These are phyloP conservation scores for Nitzschia sp. DNA, from an alignment of 108 stramenopile species.

Conservation along the genomic window DNA sequence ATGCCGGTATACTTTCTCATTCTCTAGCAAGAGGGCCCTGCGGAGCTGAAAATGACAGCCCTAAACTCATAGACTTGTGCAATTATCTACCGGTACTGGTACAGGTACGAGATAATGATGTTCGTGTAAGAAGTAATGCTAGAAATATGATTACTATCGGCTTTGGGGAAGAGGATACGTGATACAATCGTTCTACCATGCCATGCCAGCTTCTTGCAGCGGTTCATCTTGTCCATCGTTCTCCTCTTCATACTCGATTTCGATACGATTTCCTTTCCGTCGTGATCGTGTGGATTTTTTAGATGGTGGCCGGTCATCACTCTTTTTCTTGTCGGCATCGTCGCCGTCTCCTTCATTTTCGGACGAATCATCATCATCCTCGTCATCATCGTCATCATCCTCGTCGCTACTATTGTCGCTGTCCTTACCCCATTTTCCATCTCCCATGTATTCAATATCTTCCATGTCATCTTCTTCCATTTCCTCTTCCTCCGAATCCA, in stretches of 20 bases:
- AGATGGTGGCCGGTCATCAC: slow-evolving; percentile 19
- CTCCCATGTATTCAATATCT: slow-evolving; percentile 71
- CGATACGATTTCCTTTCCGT: slow-evolving; percentile 61
- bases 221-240: slow-evolving; percentile 51
- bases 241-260: slow-evolving; percentile 89
- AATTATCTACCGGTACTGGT: no score
- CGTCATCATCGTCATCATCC: slow-evolving; percentile 45
- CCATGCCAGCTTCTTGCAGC: slow-evolving; percentile 45
- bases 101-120: no score
- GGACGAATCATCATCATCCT: slow-evolving; percentile 35
- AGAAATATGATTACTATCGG: no score
- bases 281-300: slow-evolving; percentile 35
- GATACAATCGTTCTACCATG: slow-evolving; percentile 39
- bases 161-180: no score
- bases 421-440: slow-evolving; percentile 57
- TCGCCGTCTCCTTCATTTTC: slow-evolving; percentile 27
- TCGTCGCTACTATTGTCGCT: slow-evolving; percentile 35
- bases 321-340: slow-evolving; percentile 22
- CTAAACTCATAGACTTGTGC: no score
- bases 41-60: no score
- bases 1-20: no score
- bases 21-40: no score
- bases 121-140: no score
- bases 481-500: slow-evolving; percentile 79
- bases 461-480: slow-evolving; percentile 72